These are phyloP conservation scores for Chlorella vulgaris DNA, from an alignment of 139 green algal species.

Conservation along the genomic window DNA sequence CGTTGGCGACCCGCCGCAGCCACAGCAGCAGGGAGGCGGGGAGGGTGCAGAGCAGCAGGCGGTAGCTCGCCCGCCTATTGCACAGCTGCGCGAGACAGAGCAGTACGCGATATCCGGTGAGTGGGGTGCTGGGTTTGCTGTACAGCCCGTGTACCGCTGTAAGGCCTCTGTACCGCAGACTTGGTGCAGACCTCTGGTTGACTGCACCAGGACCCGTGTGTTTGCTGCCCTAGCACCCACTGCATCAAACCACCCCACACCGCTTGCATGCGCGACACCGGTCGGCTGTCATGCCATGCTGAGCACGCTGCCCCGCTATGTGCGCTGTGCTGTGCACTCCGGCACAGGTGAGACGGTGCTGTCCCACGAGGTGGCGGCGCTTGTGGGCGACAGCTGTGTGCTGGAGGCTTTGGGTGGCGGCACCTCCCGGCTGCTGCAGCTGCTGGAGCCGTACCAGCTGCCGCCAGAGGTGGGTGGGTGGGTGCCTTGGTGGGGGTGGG, in stretches of 20 bases:
- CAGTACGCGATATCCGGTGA: conserved; percentile 1
- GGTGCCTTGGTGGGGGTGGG: too few species aligned
- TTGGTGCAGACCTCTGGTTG: too few species aligned
- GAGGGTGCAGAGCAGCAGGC: not conserved
- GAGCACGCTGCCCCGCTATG: not conserved
- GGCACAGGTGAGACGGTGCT: conserved; percentile 57
- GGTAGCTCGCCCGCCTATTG: conserved; percentile 42
- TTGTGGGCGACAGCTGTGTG: conserved; percentile 9
- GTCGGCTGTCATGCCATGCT: not conserved
- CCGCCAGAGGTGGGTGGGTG: not conserved
- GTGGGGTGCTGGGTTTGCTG: not conserved
- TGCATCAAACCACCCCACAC: too few species aligned
- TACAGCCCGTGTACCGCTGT: too few species aligned
- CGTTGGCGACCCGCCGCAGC: conserved; percentile 56
- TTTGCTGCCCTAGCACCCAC: too few species aligned
- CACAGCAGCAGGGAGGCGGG: not conserved
- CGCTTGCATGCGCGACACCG: too few species aligned
- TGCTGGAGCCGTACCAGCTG: conserved; percentile 17
- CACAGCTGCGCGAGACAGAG: conserved; percentile 41
- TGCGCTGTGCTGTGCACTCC: not conserved
- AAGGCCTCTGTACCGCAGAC: not conserved
- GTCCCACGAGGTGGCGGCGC: conserved; percentile 49
- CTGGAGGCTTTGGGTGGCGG: conserved; percentile 6
- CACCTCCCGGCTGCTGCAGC: conserved; percentile 8
- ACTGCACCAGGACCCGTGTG: too few species aligned